Base-by-base conservation (phyloP, 768 basidiomycete species). In the Tremella yokohamensis region DNA sequence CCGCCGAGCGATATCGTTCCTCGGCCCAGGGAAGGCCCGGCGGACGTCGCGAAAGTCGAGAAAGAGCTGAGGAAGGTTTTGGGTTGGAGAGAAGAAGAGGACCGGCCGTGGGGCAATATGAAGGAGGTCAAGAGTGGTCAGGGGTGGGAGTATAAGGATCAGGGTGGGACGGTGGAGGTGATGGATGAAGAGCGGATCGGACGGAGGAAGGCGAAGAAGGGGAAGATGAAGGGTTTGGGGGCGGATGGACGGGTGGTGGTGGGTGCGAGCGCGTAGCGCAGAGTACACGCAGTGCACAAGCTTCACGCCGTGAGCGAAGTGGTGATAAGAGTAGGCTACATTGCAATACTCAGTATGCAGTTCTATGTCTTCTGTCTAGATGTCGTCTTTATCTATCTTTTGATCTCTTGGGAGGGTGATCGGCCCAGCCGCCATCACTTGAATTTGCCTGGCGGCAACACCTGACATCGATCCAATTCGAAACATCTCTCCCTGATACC, bases 101-200 rank as follows among this genome's bases (percentile, higher is more conserved):
- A 66, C 62, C 49, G 71, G 25, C 63, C 63, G 13, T 76, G 69
- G 64, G 71, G 68, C 0, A 64, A 72, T 63, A 25, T 59, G 57
- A 65, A 64, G 24, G 22, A 50, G 9, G 62, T 38, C 8, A 63
- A 62, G 34, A 57, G 59, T 34, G 64, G 60, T 3, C 58, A 60
- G 44, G 58, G 29, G 18, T 65, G 59, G 59, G 53, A 53, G 26
- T 76, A 76, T 56, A 68, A 65, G 6, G 63, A 62, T 40, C 24
- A 60, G 26, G 48, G 57, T 26, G 51, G 62, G 4, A 37, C 61
- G 24, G 42, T 16, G n/a, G 64, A 57, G 40, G 44, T 64, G 13
- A 56, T 63, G 12, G 50, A 58, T 20, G 70, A 68, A 15, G 59
- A 56, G 19, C 34, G 29, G 25, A 52, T 40, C 11, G 61, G 60